Evolutionary conservation across 2,329 filamentous ascomycete species (phyloP), one percentile per base, ranked within the genome.

Genomic region (Fusarium mundagurra): DNA sequence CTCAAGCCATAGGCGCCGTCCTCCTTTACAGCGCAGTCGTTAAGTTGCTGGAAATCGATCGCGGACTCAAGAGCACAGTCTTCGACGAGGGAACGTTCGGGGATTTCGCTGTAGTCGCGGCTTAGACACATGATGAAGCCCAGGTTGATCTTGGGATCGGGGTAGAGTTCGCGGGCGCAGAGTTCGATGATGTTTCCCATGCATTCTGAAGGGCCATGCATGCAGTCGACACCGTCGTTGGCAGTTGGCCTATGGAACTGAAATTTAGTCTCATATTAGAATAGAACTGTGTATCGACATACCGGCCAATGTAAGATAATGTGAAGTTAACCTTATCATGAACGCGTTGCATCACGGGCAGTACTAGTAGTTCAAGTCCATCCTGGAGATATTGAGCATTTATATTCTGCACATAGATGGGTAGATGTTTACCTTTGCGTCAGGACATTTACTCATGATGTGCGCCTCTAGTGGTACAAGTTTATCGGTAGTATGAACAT

Each of bases 381-480:
- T 94, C 92, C 86, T 88, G 68, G 20, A 54, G 33, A n/a, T 36
- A 31, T 63, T 78, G 48, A 78, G 60, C 22, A 61, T 18, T 48
- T 38, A 64, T 34, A 36, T 17, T 41, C 17, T 13, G 45, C 34
- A 47, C 22, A 22, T 38, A 8, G 20, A 45, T 43, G 17, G n/a
- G 51, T 8, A 38, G 44, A 34, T 69, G 8, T 84, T 17, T 79
- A 89, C 88, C 82, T 88, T 89, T 5, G 96, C 95, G 83, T 99
- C 96, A 1, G 96, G 95, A 79, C 96, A 99, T 87, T 98, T 98
- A 84, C 92, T 94, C 92, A 98, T 99, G 77, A 98, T 96, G 82
- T 98, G 96, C 64, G 94, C 94, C 82, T 99, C 96, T 5, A 99
- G 84, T 8, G 94, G 93, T 9, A 98, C 92, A 66, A 86, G 83